Conservation (phyloP, 108 stramenopile species). For the Cyclostephanos invisitatus region DNA sequence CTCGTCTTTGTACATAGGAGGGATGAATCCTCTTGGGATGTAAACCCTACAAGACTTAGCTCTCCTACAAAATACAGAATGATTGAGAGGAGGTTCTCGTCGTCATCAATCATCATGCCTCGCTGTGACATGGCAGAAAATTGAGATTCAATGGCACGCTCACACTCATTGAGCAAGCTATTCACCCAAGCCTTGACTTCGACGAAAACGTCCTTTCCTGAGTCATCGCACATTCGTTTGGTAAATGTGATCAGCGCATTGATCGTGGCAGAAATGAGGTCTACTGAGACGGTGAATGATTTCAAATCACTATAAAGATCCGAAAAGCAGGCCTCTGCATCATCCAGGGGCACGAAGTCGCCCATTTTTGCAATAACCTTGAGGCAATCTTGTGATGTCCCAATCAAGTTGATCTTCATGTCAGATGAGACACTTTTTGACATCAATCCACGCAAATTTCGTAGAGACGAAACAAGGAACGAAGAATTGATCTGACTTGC, state of each 20-base stretch:
- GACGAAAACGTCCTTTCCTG: conserved; percentile 39
- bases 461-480: conserved; percentile 59
- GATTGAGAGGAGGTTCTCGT: conserved; percentile 42
- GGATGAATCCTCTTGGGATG: conserved; percentile 49
- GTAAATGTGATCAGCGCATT: conserved; percentile 51
- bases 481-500: conserved; percentile 43
- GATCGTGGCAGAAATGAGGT: conserved; percentile 60
- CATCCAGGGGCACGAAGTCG: conserved; percentile 34
- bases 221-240: conserved; percentile 44
- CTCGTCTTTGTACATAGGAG: conserved; percentile 1
- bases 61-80: conserved; percentile 72
- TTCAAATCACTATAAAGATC: conserved; percentile 45
- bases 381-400: conserved; percentile 47
- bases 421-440: conserved; percentile 23
- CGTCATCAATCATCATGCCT: conserved; percentile 7
- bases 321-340: conserved; percentile 30
- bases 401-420: conserved; percentile 24
- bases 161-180: conserved; percentile 40
- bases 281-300: conserved; percentile 52
- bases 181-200: conserved; percentile 57
- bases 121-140: conserved; percentile 19
- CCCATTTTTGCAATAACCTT: conserved; percentile 63
- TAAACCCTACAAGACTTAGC: conserved; percentile 73
- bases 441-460: conserved; percentile 46
- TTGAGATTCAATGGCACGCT: conserved; percentile 31